Base-by-base conservation (phyloP, 2,329 filamentous ascomycete species). In the Scedosporium minutisporum region DNA sequence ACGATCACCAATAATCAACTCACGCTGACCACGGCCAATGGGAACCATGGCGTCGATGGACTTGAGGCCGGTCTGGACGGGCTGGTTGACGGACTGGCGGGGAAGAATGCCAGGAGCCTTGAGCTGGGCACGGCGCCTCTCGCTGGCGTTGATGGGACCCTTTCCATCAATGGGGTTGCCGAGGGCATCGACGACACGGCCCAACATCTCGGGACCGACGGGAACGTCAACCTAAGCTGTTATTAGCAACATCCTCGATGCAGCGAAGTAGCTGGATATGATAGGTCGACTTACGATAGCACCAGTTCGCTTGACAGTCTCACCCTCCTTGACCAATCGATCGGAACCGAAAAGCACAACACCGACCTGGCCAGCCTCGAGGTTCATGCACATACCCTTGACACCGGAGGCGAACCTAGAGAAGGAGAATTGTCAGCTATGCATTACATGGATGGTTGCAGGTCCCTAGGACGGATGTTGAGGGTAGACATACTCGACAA, bases 321-420 rank as follows among this genome's bases (percentile, higher is more conserved):
- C 93, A 77, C 95, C 95, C 83, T 99, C 95, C 86, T 91, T 95
- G 87, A 99, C 95, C 74, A 97, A 87, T 93, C 95, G 93, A 84
- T 99, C 95, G 76, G 95, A 97, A 88, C 95, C 95, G 87, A 99
- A 99, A 76, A 99, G 87, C 87, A 99, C 95, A 75, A 99, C 93
- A 96, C 95, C 95, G 83, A 99, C 95, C 83, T 97, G 95, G 80
- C 95, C 95, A 80, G 95, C 95, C 85, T 99, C 95, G 82, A 99
- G 88, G 90, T 99, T 99, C 93, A 99, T 97, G 91, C 93, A 97
- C 95, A 99, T 99, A 80, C 95, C 95, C 89, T 97, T 97, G 82
- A 97, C 95, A 80, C 95, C 95, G 70, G 95, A 99, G 75, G 95
- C 91, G 85, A 99, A 99, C 86, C 93, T 97, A 70, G 27, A 58